Base-by-base conservation (phyloP, 805 yeast species). In the Blastobotrys attinorum region DNA sequence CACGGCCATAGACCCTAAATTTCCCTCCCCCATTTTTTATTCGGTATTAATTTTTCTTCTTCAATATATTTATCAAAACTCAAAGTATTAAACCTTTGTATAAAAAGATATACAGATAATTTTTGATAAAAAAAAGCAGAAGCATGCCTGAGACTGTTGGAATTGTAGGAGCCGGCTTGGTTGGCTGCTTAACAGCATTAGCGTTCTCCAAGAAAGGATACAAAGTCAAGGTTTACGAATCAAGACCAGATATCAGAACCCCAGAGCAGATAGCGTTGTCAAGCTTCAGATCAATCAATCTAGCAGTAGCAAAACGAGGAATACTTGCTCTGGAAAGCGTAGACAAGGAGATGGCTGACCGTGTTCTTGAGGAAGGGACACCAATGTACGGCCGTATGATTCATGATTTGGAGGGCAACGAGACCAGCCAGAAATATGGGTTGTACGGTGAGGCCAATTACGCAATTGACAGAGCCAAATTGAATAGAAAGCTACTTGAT, bases 351-450 rank as follows among this genome's bases (percentile, higher is more conserved):
- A 68, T 87, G 68, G 77, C 82, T 10, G 61, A 65, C 0, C 57
- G 78, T 21, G 71, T 87, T 2, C 56, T 83, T 48, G 63, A 67
- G 25, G 74, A 75, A 34, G 74, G 84, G 20, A 81, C 85, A 21
- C 96, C 96, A 2, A 84, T 89, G 90, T 65, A 74, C 34, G 96
- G 95, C 1, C 69, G 97, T 35, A 87, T 88, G 96, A 79, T 89
- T 46, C 97, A 89, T 61, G 81, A 81, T 49, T 40, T 63, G 11
- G 54, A 69, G 10, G 95, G 94, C 0, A 60, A 63, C 17, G 80
- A 78, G 58, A 78, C 73, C 50, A 69, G 83, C 23, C 95, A 88
- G 56, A 52, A 67, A 37, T 89, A 89, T 60, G 96, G 95, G 3
- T 65, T 86, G 6, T 75, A 77, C 53, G 95, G 95, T 10, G 94